Base-by-base conservation (phyloP, 345 rosid genomes). In the Nasturtium officinale region DNA sequence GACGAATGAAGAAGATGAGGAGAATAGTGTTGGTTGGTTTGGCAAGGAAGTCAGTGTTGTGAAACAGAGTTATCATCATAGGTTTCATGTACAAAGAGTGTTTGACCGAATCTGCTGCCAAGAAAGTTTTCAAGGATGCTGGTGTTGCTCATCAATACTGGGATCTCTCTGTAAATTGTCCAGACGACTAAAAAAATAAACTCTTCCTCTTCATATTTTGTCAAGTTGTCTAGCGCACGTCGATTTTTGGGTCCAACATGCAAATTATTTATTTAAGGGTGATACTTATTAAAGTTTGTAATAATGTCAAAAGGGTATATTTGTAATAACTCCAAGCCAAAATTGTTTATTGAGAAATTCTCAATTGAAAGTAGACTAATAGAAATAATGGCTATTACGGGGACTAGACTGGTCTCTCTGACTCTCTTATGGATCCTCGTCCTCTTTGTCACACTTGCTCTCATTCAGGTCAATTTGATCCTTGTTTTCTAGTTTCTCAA, bases 101-200 rank as follows among this genome's bases (percentile, higher is more conserved):
- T 23, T 23, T 23, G 25, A 23, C 25, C 25, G 25, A 23, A 23
- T 23, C 25, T 23, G 25, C 25, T 23, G 25, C 25, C 25, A 23
- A 23, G 25, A 23, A 23, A 23, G 25, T 23, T 23, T 23, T 23
- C 98, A 7, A 85, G 83, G 96, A 89, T 80, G 96, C 89, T 6
- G 89, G 93, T 25, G 93, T 90, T 38, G 83, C 50, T 23, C 25
- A 23, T 23, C 25, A 23, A 61, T 90, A 93, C 80, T 90, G 96
- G 94, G 96, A 89, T 66, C 90, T 90, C 17, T 84, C 90, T 1
- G 75, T 85, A 79, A 87, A 85, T 72, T 87, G 82, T 79, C 38
- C 84, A 0, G 92, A 90, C 25, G 25, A 23, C 25, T 1, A 23
- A 1, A 23, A 23, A 81, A 71, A 37, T 21, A 21, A 16, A 9